phyloP scores from a whole-genome alignment of 345 rosid species.

The Linum lewisii region DNA sequence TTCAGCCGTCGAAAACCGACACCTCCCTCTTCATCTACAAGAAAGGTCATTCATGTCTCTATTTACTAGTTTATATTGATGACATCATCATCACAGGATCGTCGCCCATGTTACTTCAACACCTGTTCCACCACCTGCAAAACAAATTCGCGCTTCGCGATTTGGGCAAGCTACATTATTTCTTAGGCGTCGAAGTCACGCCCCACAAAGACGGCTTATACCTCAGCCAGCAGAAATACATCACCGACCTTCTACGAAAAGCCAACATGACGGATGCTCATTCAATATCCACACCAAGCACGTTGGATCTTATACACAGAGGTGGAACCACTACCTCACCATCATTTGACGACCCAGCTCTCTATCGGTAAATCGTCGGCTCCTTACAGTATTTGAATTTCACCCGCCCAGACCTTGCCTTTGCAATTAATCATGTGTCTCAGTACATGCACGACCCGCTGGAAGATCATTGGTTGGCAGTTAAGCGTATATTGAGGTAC shows the following conservation, averaged over 20 bases:
- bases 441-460: slow-evolving; percentile 6
- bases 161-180: not conserved
- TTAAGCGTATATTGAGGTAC: slow-evolving; percentile 12
- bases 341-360: not conserved
- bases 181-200: slow-evolving; percentile 3
- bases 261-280: slow-evolving; percentile 9
- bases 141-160: not conserved
- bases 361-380: slow-evolving; percentile 1
- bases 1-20: not conserved
- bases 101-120: not conserved
- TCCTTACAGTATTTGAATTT: slow-evolving; percentile 5
- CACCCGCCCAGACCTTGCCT: slow-evolving; percentile 4
- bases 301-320: too few species aligned
- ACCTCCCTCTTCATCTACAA: not conserved
- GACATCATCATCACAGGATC: not conserved
- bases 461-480: slow-evolving; percentile 6
- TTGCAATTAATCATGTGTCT: too few species aligned
- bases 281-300: slow-evolving; percentile 10
- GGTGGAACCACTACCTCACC: not conserved
- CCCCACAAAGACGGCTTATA: not conserved
- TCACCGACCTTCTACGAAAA: slow-evolving; percentile 1
- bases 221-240: slow-evolving; percentile 2
- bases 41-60: not conserved
- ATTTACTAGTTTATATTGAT: not conserved
- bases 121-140: not conserved